phyloP scores from a whole-genome alignment of 2,329 filamentous ascomycete species.

The Emmonsiellopsis sp. region DNA sequence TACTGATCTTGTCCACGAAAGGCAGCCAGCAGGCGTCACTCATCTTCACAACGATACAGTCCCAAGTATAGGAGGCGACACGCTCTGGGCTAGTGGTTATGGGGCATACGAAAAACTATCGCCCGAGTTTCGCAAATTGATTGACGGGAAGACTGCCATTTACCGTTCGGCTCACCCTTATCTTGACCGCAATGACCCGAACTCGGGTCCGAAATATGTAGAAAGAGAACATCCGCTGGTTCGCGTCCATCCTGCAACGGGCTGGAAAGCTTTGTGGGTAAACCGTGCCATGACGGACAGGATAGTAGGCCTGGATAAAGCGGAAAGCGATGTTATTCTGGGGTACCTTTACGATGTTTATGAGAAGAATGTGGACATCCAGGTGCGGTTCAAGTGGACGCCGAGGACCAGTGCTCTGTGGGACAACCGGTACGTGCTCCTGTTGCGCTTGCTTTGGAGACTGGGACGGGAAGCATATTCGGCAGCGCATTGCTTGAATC shows the following conservation, averaged over 20 bases:
- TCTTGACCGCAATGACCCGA: constrained; percentile 53
- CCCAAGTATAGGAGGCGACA: constrained; percentile 57
- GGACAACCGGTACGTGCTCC: constrained; percentile 51
- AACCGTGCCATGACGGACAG: constrained; percentile 59
- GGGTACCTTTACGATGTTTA: constrained; percentile 59
- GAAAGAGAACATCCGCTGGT: constrained; percentile 61
- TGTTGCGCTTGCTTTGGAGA: too few relatives aligned
- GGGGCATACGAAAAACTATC: constrained; percentile 64
- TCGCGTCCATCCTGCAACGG: constrained; percentile 60
- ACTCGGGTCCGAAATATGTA: constrained; percentile 54
- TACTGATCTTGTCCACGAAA: constrained; percentile 61
- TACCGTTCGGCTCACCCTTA: constrained; percentile 59
- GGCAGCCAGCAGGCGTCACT: constrained; percentile 60
- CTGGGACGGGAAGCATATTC: too few relatives aligned
- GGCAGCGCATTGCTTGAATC: too few relatives aligned
- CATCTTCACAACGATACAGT: constrained; percentile 62
- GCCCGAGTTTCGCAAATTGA: constrained; percentile 58
- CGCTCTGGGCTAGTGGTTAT: constrained; percentile 63
- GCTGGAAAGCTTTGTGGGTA: constrained; percentile 65
- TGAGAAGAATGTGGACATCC: constrained; percentile 61
- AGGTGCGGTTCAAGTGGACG: constrained; percentile 63
- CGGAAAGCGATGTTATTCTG: constrained; percentile 59
- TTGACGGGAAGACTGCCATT: constrained; percentile 57
- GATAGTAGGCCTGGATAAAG: constrained; percentile 60
- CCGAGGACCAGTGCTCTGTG: constrained; percentile 57